Evolutionary conservation across 371 early-diverging fungal species (phyloP), one percentile per base, ranked within the genome.

Genomic region (Lichtheimia ramosa): DNA sequence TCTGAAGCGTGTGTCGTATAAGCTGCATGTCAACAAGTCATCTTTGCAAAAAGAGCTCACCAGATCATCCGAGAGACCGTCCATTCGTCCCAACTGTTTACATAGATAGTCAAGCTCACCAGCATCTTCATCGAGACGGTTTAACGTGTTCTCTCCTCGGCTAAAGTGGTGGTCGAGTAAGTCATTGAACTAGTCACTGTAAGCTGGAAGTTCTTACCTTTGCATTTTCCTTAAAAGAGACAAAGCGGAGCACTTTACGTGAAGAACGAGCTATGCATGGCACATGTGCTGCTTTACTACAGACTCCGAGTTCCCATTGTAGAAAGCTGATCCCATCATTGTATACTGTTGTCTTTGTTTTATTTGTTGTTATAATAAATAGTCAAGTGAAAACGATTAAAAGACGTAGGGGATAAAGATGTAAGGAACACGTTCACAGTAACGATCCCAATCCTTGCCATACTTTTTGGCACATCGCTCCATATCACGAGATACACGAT

Each of bases 371-470:
- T 24, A n/a, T 23, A 23, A 50, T 50, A 10, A 50, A 10, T 50
- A 39, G 20, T 3, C 18, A 18, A 52, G 2, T 20, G 21, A 58
- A 18, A 23, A 20, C 24, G 10, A 50, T 73, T 74, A 84, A 58
- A 69, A 84, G 51, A 89, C 71, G 43, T 83, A 85, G 49, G 94
- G 94, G 51, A 95, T 66, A 63, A 94, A 88, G 58, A 86, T 85
- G 66, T 88, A 93, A 12, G 88, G 89, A 13, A 95, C 94, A 15
- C 79, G 64, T 43, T 76, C 69, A 65, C 89, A 88, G 71, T 95
- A 95, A 59, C 79, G 73, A 15, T 92, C 89, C 95, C 95, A 95
- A 69, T 91, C 93, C 56, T 83, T 82, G 43, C 92, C 92, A 65
- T 95, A 95, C 82, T 95, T 95, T 56, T 76, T 76, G 20, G 84